A percentile compares a stretch with the other conserved stretches of the same genome.
phyloP scores from a whole-genome alignment of 192 early-diverging fungal genomes.

The Coemansia sp. region DNA sequence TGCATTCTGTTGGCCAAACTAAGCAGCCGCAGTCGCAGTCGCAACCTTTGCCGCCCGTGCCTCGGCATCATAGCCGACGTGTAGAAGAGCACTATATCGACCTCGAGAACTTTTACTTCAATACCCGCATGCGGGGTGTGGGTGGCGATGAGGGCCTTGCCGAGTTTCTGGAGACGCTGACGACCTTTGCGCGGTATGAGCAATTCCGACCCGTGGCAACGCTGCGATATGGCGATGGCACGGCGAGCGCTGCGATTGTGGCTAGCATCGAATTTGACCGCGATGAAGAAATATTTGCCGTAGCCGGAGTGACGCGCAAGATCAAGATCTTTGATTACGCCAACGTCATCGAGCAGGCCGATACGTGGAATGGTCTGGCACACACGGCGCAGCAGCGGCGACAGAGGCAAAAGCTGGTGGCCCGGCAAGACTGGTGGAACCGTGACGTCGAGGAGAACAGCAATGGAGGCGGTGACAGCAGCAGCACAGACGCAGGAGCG shows the following conservation, averaged over 20 bases:
- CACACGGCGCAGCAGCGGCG: slow-evolving; percentile 22
- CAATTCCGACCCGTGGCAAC: slow-evolving; percentile 73
- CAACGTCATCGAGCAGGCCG: slow-evolving; percentile 51
- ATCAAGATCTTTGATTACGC: slow-evolving; percentile 93
- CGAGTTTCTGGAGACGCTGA: slow-evolving; percentile 60
- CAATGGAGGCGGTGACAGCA: slow-evolving; percentile 15
- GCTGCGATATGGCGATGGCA: slow-evolving; percentile 78
- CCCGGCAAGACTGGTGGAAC: slow-evolving; percentile 50
- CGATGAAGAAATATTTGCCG: slow-evolving; percentile 93
- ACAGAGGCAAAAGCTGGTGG: slow-evolving; percentile 8
- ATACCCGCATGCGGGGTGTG: slow-evolving; percentile 54
- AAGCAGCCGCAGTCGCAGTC: not conserved
- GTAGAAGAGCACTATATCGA: slow-evolving; percentile 69
- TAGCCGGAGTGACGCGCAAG: slow-evolving; percentile 87
- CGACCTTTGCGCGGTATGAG: slow-evolving; percentile 67
- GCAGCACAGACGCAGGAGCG: slow-evolving; percentile 27
- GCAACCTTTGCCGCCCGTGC: not conserved
- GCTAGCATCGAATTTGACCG: slow-evolving; percentile 93
- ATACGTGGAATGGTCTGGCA: slow-evolving; percentile 39
- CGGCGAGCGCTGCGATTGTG: slow-evolving; percentile 74
- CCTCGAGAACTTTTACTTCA: slow-evolving; percentile 73
- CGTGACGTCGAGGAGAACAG: slow-evolving; percentile 26
- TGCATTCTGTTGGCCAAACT: not conserved
- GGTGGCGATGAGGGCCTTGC: slow-evolving; percentile 33
- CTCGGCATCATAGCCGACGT: slow-evolving; percentile 29